Conservation (phyloP, 2,329 filamentous ascomycete genomes). For the Xylariomycetidae sp. region DNA sequence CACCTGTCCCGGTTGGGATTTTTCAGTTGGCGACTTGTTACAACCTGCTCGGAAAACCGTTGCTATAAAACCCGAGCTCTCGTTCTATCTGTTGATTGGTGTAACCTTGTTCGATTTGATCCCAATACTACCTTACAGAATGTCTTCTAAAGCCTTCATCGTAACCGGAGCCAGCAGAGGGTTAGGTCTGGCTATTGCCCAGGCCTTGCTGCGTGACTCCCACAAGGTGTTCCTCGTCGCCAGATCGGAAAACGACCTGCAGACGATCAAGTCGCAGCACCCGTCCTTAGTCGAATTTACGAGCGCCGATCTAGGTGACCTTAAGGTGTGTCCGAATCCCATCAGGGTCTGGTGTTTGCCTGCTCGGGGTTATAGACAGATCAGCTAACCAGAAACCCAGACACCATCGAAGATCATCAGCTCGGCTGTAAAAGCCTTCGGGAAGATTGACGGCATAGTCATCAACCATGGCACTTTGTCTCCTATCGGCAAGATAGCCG, state of each 20-base stretch:
- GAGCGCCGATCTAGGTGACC: conserved; percentile 48
- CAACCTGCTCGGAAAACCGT: too few species aligned
- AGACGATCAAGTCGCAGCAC: conserved; percentile 44
- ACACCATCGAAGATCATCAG: conserved; percentile 57
- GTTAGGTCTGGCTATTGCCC: conserved; percentile 51
- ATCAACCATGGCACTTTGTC: conserved; percentile 81
- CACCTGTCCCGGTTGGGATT: too few species aligned
- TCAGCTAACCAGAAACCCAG: conserved; percentile 24
- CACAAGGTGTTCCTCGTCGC: conserved; percentile 57
- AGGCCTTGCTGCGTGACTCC: conserved; percentile 42
- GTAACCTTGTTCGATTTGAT: conserved; percentile 3
- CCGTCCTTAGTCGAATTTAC: conserved; percentile 49
- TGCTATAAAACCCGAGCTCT: too few species aligned
- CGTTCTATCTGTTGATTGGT: too few species aligned
- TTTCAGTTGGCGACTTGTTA: too few species aligned
- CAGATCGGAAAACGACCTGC: conserved; percentile 43
- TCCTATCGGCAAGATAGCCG: conserved; percentile 65
- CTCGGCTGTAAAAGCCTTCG: conserved; percentile 61
- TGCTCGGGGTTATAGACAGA: neutral
- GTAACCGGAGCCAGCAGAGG: conserved; percentile 61
- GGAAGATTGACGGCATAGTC: conserved; percentile 71
- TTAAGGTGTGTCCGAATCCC: conserved; percentile 33
- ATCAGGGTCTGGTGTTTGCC: too few species aligned
- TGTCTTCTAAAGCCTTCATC: conserved; percentile 61
- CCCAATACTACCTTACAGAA: conserved; percentile 12